Percentiles rank a stretch among this genome's conserved stretches.
Evolutionary conservation across 306 rosid genomes (phyloP).

Genomic region (Hippophae gyantsensis): DNA sequence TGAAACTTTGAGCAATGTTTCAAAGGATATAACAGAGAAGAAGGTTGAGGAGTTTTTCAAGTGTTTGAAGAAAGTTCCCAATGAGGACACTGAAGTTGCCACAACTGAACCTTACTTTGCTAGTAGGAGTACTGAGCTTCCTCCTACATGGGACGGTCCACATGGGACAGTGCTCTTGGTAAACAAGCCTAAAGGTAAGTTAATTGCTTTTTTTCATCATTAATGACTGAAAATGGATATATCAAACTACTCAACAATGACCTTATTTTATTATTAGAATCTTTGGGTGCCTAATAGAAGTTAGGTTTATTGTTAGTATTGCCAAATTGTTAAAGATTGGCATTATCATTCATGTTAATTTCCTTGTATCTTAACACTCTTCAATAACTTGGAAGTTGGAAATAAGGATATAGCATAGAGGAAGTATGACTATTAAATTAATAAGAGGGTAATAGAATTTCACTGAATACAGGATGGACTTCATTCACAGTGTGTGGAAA

Average conservation of each 20-base stretch:
- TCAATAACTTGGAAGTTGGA: slow-evolving; percentile 3
- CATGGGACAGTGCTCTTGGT: slow-evolving; percentile 72
- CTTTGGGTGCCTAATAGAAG: too few species aligned
- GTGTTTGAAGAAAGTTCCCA: slow-evolving; percentile 63
- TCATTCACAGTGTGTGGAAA: slow-evolving; percentile 96
- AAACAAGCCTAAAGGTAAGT: slow-evolving; percentile 88
- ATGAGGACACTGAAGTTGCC: slow-evolving; percentile 29
- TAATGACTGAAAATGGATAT: too few species aligned
- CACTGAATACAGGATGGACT: slow-evolving; percentile 71
- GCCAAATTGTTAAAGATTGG: not conserved
- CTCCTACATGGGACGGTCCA: slow-evolving; percentile 69
- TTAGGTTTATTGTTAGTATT: not conserved
- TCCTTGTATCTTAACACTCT: not conserved
- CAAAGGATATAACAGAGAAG: slow-evolving; percentile 41
- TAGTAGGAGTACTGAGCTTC: slow-evolving; percentile 66
- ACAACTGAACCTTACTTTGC: slow-evolving; percentile 52
- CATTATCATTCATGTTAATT: slow-evolving; percentile 1
- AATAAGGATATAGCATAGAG: not conserved
- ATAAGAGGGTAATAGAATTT: slow-evolving; percentile 6
- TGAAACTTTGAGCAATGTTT: slow-evolving; percentile 19
- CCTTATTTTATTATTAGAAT: too few species aligned
- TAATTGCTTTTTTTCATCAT: not conserved
- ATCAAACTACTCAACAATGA: too few species aligned
- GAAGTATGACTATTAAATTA: not conserved
- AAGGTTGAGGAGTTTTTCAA: slow-evolving; percentile 84